Evolutionary conservation across 2,329 filamentous ascomycete species (phyloP).

Genomic region (Colletotrichum higginsianum): DNA sequence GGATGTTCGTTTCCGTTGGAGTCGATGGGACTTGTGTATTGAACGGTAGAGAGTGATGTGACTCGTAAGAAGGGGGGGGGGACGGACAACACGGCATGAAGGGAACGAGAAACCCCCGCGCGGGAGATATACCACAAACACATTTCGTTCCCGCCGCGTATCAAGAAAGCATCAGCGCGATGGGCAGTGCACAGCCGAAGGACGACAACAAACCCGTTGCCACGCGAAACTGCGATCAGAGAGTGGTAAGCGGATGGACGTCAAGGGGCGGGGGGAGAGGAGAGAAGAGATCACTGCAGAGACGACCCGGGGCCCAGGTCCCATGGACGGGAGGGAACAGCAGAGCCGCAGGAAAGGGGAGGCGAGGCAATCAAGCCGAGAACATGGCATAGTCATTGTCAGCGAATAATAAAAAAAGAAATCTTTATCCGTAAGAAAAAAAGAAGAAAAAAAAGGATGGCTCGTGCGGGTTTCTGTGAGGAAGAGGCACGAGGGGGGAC

Average conservation of each 20-base stretch:
- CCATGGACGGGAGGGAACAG: constrained; percentile 14
- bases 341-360: constrained; percentile 27
- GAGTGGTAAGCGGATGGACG: neutral
- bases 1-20: neutral
- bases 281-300: neutral
- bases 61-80: too few species aligned
- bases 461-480: neutral
- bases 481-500: neutral
- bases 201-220: neutral
- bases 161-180: constrained; percentile 33
- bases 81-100: neutral
- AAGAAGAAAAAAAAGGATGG: neutral
- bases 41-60: too few species aligned
- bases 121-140: neutral
- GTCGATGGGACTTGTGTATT: neutral
- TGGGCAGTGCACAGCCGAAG: neutral
- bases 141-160: constrained; percentile 15
- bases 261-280: neutral
- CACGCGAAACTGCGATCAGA: neutral
- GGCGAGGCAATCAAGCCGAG: neutral
- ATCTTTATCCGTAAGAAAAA: neutral
- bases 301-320: neutral
- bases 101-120: neutral
- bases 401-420: neutral
- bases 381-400: neutral